phyloP scores from a whole-genome alignment of 2,329 filamentous ascomycete species.

The Talaromyces islandicus region DNA sequence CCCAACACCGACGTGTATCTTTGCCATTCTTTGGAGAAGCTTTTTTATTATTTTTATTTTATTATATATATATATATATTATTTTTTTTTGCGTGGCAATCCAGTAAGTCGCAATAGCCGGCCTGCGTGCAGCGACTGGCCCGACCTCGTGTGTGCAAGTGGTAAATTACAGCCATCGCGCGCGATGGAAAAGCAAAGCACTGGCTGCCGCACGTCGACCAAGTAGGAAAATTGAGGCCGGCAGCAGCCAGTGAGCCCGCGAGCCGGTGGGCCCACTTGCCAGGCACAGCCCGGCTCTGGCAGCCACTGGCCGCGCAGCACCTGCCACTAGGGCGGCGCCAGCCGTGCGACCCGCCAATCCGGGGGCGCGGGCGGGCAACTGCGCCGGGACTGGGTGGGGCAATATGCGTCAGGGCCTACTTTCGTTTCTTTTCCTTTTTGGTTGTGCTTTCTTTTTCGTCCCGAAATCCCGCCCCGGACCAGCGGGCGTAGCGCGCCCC shows the following conservation, averaged over 20 bases:
- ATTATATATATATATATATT: too few relatives aligned
- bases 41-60: too few relatives aligned
- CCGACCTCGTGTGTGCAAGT: background rate
- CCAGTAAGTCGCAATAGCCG: background rate
- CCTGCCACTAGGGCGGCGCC: background rate
- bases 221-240: background rate
- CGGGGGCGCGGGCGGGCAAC: background rate
- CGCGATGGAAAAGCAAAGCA: background rate
- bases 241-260: background rate
- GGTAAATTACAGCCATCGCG: background rate
- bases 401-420: background rate
- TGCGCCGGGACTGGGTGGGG: background rate
- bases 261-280: background rate
- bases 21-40: too few relatives aligned
- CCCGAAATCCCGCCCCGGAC: constrained; percentile 16
- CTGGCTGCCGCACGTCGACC: background rate
- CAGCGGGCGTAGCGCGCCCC: constrained; percentile 4
- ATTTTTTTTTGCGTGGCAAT: too few relatives aligned
- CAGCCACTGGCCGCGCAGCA: background rate
- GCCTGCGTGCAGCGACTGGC: background rate
- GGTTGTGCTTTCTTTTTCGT: background rate
- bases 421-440: too few relatives aligned
- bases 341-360: background rate
- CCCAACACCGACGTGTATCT: background rate
- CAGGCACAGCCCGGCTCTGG: background rate